Evolutionary conservation across 192 early-diverging fungal species (phyloP).

Genomic region (Gamsiella multidivaricata): DNA sequence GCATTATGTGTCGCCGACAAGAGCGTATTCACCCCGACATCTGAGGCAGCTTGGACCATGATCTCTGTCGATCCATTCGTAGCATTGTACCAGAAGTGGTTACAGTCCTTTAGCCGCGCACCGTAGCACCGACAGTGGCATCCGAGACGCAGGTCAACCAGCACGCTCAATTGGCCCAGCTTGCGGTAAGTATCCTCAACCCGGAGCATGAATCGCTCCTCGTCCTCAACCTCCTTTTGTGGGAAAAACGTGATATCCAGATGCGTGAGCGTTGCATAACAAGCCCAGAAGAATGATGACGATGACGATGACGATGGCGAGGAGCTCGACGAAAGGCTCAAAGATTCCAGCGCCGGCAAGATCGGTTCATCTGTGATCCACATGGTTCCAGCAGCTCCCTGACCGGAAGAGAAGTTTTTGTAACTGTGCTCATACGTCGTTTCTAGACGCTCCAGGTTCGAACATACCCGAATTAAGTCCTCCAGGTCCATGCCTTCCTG

Average conservation of each 20-base stretch:
- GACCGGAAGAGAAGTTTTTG: not conserved
- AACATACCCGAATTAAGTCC: not conserved
- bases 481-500: conserved; percentile 3
- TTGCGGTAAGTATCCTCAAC: conserved; percentile 8
- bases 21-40: not conserved
- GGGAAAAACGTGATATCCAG: conserved; percentile 3
- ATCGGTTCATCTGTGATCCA: not conserved
- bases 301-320: not conserved
- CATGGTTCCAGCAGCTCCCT: not conserved
- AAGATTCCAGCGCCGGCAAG: not conserved
- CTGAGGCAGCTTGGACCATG: too few species aligned
- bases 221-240: not conserved
- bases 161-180: not conserved
- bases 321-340: not conserved
- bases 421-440: not conserved
- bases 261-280: not conserved
- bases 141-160: conserved; percentile 1
- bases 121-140: conserved; percentile 16
- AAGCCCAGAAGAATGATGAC: not conserved
- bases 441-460: conserved; percentile 4
- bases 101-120: not conserved
- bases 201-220: not conserved
- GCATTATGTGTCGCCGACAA: not conserved
- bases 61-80: not conserved
- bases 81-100: not conserved